Base-by-base conservation (phyloP, 2,329 filamentous ascomycete genomes). In the Colletotrichum melonis region DNA sequence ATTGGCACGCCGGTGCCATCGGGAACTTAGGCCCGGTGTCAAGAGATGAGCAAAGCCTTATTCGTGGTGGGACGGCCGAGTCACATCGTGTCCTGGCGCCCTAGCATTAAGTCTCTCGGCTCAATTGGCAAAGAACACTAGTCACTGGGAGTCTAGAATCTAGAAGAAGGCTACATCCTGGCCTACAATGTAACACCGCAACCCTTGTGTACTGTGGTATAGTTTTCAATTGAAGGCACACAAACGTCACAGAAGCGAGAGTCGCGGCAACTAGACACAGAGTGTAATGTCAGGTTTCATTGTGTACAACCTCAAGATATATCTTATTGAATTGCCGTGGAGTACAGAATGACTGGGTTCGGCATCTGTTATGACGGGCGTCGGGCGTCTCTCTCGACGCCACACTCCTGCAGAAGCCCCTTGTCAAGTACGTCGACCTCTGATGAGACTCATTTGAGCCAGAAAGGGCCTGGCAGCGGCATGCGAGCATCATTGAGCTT, bases 351-450 rank as follows among this genome's bases (percentile, higher is more conserved):
- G 35, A 4, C 14, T 24, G 24, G 19, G 35, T 8, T 66, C 63
- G 54, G 63, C 54, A 66, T 22, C 35, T 66, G 35, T 22, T 32
- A 52, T 58, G 38, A 66, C 26, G 54, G 26, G 35, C 63, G 24
- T 65, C 8, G 22, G 63, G 22, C 52, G 52, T 16, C 63, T 16
- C 12, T 26, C 5, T 14, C 52, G 56, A 30, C 35, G 35, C 54
- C 63, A n/a, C 63, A 19, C 24, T 26, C 57, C 32, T 56, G 63
- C 63, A 66, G 55, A 38, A 19, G 42, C 26, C 42, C 16, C n/a
- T 58, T 49, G 42, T 22, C 42, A 5, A 49, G 42, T 22, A 49
- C 19, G 42, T 22, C 42, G 11, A 49, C 19, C 7, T 9, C 4
- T 49, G 7, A n/a, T 22, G 42, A 49, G 42, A n/a, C 8, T 22